Conservation (phyloP, 1,139 yeast species). For the Diutina ranongensis region DNA sequence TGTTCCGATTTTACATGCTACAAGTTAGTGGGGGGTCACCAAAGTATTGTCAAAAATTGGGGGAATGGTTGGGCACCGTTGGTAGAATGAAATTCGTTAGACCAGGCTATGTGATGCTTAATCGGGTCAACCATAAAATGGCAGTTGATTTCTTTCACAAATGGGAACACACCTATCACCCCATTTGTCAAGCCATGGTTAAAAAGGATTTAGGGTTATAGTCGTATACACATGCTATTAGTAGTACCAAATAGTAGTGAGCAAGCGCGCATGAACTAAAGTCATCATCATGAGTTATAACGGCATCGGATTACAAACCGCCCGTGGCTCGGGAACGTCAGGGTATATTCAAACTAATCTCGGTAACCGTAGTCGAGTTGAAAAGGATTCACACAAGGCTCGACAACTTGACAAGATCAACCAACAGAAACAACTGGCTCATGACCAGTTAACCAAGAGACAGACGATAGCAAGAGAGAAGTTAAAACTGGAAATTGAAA, state of each 20-base stretch:
- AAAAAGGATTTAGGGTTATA: slow-evolving; percentile 49
- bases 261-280: too few relatives aligned
- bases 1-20: slow-evolving; percentile 66
- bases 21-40: slow-evolving; percentile 39
- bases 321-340: slow-evolving; percentile 65
- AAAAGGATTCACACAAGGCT: neutral
- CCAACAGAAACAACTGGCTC: slow-evolving; percentile 10
- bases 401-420: slow-evolving; percentile 12
- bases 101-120: slow-evolving; percentile 65
- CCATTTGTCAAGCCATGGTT: slow-evolving; percentile 73
- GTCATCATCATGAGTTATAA: slow-evolving; percentile 42
- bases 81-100: slow-evolving; percentile 94
- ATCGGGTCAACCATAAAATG: slow-evolving; percentile 49
- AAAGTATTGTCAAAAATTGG: slow-evolving; percentile 39
- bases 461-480: slow-evolving; percentile 15
- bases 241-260: too few relatives aligned
- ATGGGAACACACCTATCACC: slow-evolving; percentile 58
- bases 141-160: slow-evolving; percentile 57
- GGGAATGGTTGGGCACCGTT: slow-evolving; percentile 80
- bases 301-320: slow-evolving; percentile 53
- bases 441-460: slow-evolving; percentile 11
- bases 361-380: slow-evolving; percentile 12
- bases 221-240: too few relatives aligned
- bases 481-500: slow-evolving; percentile 25
- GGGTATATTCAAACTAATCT: slow-evolving; percentile 52